A percentile compares a stretch with the other conserved stretches of the same genome.
Conservation (phyloP, 352 stramenopile species). For the Phytophthora ramorum region DNA sequence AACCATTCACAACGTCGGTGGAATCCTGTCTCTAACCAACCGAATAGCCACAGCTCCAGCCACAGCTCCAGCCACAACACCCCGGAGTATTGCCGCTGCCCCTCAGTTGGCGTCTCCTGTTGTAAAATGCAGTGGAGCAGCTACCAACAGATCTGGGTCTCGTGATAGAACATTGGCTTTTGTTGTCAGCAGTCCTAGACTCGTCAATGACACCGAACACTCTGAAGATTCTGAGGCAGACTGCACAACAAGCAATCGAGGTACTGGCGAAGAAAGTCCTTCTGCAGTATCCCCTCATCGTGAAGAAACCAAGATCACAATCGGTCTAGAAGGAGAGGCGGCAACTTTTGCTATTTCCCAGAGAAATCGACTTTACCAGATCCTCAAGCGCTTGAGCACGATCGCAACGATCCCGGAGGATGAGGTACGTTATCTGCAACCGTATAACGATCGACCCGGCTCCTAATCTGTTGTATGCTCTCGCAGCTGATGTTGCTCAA, state of each 20-base stretch:
- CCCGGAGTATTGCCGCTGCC: conserved; percentile 3
- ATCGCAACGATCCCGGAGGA: conserved; percentile 62
- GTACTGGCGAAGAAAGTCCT: not conserved
- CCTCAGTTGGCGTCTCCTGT: conserved; percentile 1
- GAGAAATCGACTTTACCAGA: conserved; percentile 66
- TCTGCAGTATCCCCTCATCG: conserved; percentile 30
- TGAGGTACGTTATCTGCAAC: conserved; percentile 40
- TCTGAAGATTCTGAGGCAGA: not conserved
- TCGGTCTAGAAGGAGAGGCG: conserved; percentile 43
- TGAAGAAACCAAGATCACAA: conserved; percentile 66
- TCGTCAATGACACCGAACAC: not conserved
- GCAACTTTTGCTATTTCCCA: conserved; percentile 57
- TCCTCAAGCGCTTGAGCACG: conserved; percentile 62
- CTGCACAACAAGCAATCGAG: not conserved
- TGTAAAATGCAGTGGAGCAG: not conserved
- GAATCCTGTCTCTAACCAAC: conserved; percentile 1
- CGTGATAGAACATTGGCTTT: conserved; percentile 12
- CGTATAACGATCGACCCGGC: not conserved
- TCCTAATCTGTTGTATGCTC: conserved; percentile 12
- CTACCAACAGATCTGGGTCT: not conserved
- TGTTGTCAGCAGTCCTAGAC: conserved; percentile 4
- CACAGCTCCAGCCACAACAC: conserved; percentile 28
- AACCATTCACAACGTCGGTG: conserved; percentile 10
- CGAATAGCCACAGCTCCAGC: conserved; percentile 33
- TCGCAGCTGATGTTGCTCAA: conserved; percentile 67